Evolutionary conservation across 768 basidiomycete genomes (phyloP), one percentile per base, ranked within the genome.

Genomic region (Bullera alba): DNA sequence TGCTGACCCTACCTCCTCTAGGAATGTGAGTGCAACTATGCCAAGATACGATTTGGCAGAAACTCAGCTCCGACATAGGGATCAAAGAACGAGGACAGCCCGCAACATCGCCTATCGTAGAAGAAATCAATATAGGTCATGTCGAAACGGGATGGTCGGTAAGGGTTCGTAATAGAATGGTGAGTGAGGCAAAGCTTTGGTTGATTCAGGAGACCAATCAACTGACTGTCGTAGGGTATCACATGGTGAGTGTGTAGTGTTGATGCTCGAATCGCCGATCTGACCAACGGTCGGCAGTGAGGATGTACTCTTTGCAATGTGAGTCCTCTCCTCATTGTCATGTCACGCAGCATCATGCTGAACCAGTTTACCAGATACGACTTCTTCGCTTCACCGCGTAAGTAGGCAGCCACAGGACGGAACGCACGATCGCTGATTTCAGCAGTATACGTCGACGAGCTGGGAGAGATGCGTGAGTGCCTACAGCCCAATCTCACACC

Each of bases 81-180:
- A 70, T 72, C 60, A 72, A 72, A 60, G 70, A 72, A 53, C 47
- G 70, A 21, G 70, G 70, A 42, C 70, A 72, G 46, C 70, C 70
- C 10, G 70, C 70, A n/a, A 72, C 70, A 16, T 63, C 62, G 0
- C 70, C 70, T 12, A 72, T 72, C 21, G 68, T 70, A 8, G 70
- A 72, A 51, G 70, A 72, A 41, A 38, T 72, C 42, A 66, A 72
- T 48, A 41, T 72, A 16, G 70, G 70, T 15, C 61, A 70, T 53
- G 61, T 71, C 6, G 70, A 71, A 48, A 63, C 70, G 16, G 69
- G 69, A 7, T 72, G 70, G 70, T 67, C 64, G 22, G 59, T 72
- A 2, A 47, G 70, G 37, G 70, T 72, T 15, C 37, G 70, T 35
- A 72, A 72, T 58, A 52, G 70, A 35, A 72, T 72, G 70, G 69